Percentiles rank a stretch among this genome's conserved stretches.
phyloP scores from a whole-genome alignment of 2,329 filamentous ascomycete species.

The Diaporthe sp. region DNA sequence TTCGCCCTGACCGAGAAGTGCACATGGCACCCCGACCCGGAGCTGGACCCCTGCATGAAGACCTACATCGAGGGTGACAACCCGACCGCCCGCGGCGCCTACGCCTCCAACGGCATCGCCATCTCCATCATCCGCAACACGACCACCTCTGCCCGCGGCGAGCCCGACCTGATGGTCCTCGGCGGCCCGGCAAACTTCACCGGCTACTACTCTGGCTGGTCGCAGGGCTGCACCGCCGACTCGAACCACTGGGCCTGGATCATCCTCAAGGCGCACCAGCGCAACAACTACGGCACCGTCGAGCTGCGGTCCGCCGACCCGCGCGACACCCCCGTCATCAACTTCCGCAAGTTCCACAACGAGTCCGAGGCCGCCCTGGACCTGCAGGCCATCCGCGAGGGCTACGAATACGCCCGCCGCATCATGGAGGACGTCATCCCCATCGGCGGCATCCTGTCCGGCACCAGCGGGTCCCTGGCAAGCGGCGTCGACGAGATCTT shows the following conservation, averaged over 20 bases:
- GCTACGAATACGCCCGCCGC: conserved; percentile 19
- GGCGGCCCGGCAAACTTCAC: conserved; percentile 40
- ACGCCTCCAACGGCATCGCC: conserved; percentile 42
- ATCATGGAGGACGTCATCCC: conserved; percentile 29
- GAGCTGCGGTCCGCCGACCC: conserved; percentile 42
- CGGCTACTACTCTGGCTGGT: conserved; percentile 41
- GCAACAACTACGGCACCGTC: conserved; percentile 45
- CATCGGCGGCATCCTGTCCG: conserved; percentile 3
- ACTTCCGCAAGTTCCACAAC: conserved; percentile 69
- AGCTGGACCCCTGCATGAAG: conserved; percentile 43
- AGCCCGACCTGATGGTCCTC: conserved; percentile 62
- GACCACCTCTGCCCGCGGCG: conserved; percentile 51
- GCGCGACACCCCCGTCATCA: conserved; percentile 45
- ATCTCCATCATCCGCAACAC: conserved; percentile 43
- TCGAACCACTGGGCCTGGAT: conserved; percentile 42
- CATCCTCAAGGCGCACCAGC: conserved; percentile 44
- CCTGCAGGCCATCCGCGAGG: conserved; percentile 60
- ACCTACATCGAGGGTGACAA: conserved; percentile 40
- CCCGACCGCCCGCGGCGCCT: conserved; percentile 46
- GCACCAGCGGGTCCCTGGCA: background rate
- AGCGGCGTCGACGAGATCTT: conserved; percentile 29
- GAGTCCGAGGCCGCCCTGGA: conserved; percentile 49
- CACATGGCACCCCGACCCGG: conserved; percentile 42
- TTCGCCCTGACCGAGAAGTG: conserved; percentile 39
- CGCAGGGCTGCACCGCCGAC: conserved; percentile 41